These are phyloP conservation scores for Sindora glabra DNA, from an alignment of 306 rosid genomes.

Conservation along the genomic window DNA sequence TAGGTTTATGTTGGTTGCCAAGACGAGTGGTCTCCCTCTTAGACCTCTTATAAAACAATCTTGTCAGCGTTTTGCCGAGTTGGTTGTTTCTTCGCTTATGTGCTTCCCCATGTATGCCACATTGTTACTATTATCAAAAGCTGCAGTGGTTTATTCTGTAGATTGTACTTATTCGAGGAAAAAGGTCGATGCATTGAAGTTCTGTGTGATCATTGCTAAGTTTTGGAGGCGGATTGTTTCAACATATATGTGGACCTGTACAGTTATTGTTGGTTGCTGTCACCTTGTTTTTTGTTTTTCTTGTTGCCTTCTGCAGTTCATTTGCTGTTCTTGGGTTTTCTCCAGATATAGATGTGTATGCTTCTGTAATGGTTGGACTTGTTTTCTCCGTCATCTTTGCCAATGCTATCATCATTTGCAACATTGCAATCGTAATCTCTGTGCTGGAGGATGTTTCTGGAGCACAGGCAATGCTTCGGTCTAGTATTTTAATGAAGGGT, in stretches of 20 bases:
- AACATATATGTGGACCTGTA: constrained; percentile 64
- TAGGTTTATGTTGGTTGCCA: constrained; percentile 66
- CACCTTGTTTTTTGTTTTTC: constrained; percentile 58
- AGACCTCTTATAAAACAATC: constrained; percentile 74
- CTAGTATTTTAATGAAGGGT: constrained; percentile 65
- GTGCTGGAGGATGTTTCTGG: constrained; percentile 91
- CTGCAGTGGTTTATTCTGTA: constrained; percentile 76
- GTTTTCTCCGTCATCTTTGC: constrained; percentile 77
- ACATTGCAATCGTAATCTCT: constrained; percentile 71
- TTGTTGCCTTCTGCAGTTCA: constrained; percentile 64
- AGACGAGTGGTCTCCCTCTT: constrained; percentile 79
- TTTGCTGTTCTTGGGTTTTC: constrained; percentile 51
- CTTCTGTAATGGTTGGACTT: constrained; percentile 53
- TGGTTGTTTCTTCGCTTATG: constrained; percentile 42
- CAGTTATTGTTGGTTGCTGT: constrained; percentile 58
- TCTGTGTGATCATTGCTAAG: constrained; percentile 42
- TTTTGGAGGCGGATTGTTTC: constrained; percentile 70
- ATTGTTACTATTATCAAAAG: constrained; percentile 57
- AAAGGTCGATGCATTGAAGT: constrained; percentile 51
- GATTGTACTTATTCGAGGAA: constrained; percentile 73
- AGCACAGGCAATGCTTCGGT: constrained; percentile 74
- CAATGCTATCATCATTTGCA: constrained; percentile 68
- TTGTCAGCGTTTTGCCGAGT: constrained; percentile 64
- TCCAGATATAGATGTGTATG: constrained; percentile 42
- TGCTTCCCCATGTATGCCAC: constrained; percentile 73